A percentile compares a stretch with the other conserved stretches of the same genome.
These are phyloP conservation scores for Stellera chamaejasme DNA, from an alignment of 345 rosid species.

Conservation along the genomic window DNA sequence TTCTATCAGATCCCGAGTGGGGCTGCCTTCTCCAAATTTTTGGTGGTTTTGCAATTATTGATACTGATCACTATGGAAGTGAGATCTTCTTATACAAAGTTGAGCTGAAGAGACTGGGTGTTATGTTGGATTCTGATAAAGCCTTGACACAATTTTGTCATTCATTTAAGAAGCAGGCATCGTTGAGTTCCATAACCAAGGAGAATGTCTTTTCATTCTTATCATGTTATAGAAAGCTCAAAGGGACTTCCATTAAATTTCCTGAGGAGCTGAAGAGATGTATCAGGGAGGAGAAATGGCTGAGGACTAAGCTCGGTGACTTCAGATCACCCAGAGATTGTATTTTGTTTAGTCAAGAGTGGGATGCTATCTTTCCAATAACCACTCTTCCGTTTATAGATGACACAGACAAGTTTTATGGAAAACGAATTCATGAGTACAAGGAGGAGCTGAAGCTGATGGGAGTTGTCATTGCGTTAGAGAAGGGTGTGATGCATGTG, in stretches of 20 bases:
- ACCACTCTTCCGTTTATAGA: constrained; percentile 53
- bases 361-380: constrained; percentile 46
- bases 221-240: constrained; percentile 35
- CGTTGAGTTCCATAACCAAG: constrained; percentile 23
- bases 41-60: constrained; percentile 33
- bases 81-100: constrained; percentile 15
- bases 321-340: constrained; percentile 43
- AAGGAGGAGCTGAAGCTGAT: constrained; percentile 36
- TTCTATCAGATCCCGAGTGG: constrained; percentile 46
- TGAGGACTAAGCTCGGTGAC: constrained; percentile 50
- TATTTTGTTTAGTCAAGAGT: constrained; percentile 43
- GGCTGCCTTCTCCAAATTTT: constrained; percentile 46
- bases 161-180: constrained; percentile 30
- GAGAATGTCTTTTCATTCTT: constrained; percentile 26
- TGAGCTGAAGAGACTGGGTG: constrained; percentile 45
- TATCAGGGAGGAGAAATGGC: constrained; percentile 40
- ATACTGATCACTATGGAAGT: constrained; percentile 31
- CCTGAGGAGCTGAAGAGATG: constrained; percentile 26
- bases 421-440: constrained; percentile 34
- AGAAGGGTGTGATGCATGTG: constrained; percentile 43
- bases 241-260: constrained; percentile 7
- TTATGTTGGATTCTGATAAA: constrained; percentile 30
- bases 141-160: constrained; percentile 31
- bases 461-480: constrained; percentile 32
- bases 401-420: constrained; percentile 38